Conservation (phyloP, 2,329 filamentous ascomycete species). For the Neonectria faginata region DNA sequence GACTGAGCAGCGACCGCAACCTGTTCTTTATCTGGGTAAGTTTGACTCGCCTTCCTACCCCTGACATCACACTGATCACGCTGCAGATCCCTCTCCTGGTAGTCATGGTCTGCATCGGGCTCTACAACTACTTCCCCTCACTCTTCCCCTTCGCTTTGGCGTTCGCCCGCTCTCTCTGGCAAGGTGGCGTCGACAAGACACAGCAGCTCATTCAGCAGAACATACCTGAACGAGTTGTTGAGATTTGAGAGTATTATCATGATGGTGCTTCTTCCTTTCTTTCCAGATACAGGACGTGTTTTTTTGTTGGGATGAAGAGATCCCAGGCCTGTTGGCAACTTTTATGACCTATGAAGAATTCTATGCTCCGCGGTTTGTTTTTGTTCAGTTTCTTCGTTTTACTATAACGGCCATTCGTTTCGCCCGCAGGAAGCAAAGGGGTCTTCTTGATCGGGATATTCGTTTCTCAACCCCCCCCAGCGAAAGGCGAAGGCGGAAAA, state of each 20-base stretch:
- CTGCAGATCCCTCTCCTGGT: slow-evolving; percentile 62
- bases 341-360: slow-evolving; percentile 6
- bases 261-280: slow-evolving; percentile 30
- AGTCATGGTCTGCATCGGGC: slow-evolving; percentile 61
- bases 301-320: slow-evolving; percentile 25
- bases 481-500: slow-evolving; percentile 8
- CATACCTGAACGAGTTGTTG: slow-evolving; percentile 42
- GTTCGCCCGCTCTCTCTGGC: slow-evolving; percentile 49
- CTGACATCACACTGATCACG: slow-evolving; percentile 35
- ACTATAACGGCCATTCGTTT: slow-evolving; percentile 20
- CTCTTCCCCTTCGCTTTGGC: slow-evolving; percentile 54
- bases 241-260: slow-evolving; percentile 42
- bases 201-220: slow-evolving; percentile 45
- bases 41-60: slow-evolving; percentile 15
- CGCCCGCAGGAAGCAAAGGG: slow-evolving; percentile 11
- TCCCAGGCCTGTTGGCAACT: slow-evolving; percentile 14
- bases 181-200: slow-evolving; percentile 45
- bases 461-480: slow-evolving; percentile 15
- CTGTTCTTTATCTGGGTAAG: slow-evolving; percentile 77
- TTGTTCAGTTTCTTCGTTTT: slow-evolving; percentile 7
- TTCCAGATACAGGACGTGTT: slow-evolving; percentile 34
- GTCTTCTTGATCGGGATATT: slow-evolving; percentile 11
- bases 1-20: slow-evolving; percentile 71
- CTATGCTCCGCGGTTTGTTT: slow-evolving; percentile 12
- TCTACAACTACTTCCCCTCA: slow-evolving; percentile 64